Conservation (phyloP, 305 asterid species). For the Fraxinus paxiana region DNA sequence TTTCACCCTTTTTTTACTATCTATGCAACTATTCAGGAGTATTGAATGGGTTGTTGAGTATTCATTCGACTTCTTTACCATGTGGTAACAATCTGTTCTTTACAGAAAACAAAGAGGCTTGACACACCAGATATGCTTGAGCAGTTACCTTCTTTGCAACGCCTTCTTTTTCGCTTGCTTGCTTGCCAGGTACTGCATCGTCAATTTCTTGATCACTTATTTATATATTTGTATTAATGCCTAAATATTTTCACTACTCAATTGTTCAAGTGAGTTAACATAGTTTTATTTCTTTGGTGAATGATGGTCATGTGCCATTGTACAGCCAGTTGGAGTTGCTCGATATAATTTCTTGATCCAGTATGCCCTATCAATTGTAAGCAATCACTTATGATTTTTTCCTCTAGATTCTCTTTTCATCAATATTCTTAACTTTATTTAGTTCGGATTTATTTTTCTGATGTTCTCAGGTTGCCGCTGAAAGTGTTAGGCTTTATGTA, state of each 20-base stretch:
- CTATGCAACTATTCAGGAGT: slow-evolving; percentile 4
- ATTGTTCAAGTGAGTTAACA: background rate
- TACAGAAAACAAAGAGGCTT: slow-evolving; percentile 61
- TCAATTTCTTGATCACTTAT: background rate
- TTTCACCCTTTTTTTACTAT: background rate
- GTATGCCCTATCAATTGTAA: slow-evolving; percentile 69
- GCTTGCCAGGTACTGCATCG: slow-evolving; percentile 53
- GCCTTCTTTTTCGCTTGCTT: slow-evolving; percentile 72
- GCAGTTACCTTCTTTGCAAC: slow-evolving; percentile 65
- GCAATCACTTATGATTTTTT: slow-evolving; percentile 23
- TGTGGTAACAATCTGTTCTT: slow-evolving; percentile 16
- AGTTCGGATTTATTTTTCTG: slow-evolving; percentile 12
- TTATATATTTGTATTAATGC: background rate
- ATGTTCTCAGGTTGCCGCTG: slow-evolving; percentile 63
- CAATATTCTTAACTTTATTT: slow-evolving; percentile 2
- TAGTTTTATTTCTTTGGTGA: background rate
- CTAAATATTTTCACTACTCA: background rate
- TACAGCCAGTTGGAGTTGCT: slow-evolving; percentile 69
- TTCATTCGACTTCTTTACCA: slow-evolving; percentile 4
- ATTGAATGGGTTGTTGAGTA: background rate
- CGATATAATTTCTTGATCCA: slow-evolving; percentile 59
- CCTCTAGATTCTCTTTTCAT: background rate
- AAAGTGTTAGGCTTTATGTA: slow-evolving; percentile 74
- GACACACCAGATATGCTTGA: slow-evolving; percentile 55
- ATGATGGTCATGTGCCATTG: slow-evolving; percentile 21